Evolutionary conservation across 2,329 filamentous ascomycete species (phyloP).

Genomic region (Colletotrichum cuscutae): DNA sequence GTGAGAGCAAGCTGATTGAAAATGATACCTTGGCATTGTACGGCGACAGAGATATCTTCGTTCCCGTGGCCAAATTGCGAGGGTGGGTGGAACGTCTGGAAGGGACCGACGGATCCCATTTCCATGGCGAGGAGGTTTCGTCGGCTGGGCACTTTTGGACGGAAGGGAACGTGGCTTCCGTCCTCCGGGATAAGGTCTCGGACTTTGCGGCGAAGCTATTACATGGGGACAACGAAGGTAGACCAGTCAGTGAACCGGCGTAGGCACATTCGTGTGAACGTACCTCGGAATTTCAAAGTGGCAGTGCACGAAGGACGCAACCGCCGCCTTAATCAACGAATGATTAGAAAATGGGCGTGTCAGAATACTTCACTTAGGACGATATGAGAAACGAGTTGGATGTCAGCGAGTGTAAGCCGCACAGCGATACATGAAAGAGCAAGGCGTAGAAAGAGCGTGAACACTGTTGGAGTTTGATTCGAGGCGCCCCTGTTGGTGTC

Average conservation of each 20-base stretch:
- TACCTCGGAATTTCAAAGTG: background rate
- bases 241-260: background rate
- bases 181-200: slow-evolving; percentile 44
- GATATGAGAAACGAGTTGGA: background rate
- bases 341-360: background rate
- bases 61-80: slow-evolving; percentile 71
- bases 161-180: slow-evolving; percentile 59
- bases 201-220: slow-evolving; percentile 40
- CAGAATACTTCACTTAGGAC: background rate
- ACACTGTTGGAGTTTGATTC: background rate
- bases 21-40: slow-evolving; percentile 77
- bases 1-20: slow-evolving; percentile 65
- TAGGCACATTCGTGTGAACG: background rate
- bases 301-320: background rate
- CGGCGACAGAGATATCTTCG: slow-evolving; percentile 80
- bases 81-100: slow-evolving; percentile 71
- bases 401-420: background rate
- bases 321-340: background rate
- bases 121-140: slow-evolving; percentile 58
- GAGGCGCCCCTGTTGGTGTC: background rate
- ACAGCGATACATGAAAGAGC: background rate
- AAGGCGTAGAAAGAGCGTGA: background rate
- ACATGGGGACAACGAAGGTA: background rate
- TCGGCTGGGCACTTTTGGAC: slow-evolving; percentile 73
- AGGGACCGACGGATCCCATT: slow-evolving; percentile 53